Evolutionary conservation across 1,284 basidiomycete genomes (phyloP), one percentile per base, ranked within the genome.

Genomic region (Cutaneotrichosporon sp.): DNA sequence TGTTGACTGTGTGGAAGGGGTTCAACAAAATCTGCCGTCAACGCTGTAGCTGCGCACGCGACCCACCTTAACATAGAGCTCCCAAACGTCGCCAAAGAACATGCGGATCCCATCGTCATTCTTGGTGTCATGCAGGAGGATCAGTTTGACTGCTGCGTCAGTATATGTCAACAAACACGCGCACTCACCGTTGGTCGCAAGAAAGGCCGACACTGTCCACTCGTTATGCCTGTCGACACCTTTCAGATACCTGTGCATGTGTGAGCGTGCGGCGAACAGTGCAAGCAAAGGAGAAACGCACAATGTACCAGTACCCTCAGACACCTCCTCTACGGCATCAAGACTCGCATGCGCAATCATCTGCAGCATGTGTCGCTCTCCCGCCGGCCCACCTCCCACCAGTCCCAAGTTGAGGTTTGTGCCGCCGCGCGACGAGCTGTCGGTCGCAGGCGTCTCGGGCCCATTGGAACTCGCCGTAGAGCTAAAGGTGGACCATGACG

Each of bases 191-290:
- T 87, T 88, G 3, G 90, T 85, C 1, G 92, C 94, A 15, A 96
- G 80, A 75, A 94, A 97, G 26, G 88, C 90, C 9, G 92, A 96
- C 18, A 96, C 84, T 2, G 83, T 91, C 92, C 93, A 97, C 70
- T 97, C 93, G 69, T 97, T 96, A 77, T 96, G 93, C 76, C 86
- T 88, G 80, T 97, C 92, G 52, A 96, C 84, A 18, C 84, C 83
- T 69, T 91, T 92, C 55, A 96, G 79, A 73, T 94, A 94, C 85
- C 92, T 96, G 46, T n/a, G n/a, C n/a, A n/a, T n/a, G n/a, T n/a
- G n/a, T n/a, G n/a, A n/a, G n/a, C n/a, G n/a, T n/a, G n/a, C n/a
- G n/a, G n/a, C n/a, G n/a, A n/a, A n/a, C n/a, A 10, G 8, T 14
- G 46, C 56, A 38, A 56, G 49, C 36, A 10, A 9, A 8, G 9